phyloP scores from a whole-genome alignment of 352 stramenopile species.

The Phytophthora sp. region DNA sequence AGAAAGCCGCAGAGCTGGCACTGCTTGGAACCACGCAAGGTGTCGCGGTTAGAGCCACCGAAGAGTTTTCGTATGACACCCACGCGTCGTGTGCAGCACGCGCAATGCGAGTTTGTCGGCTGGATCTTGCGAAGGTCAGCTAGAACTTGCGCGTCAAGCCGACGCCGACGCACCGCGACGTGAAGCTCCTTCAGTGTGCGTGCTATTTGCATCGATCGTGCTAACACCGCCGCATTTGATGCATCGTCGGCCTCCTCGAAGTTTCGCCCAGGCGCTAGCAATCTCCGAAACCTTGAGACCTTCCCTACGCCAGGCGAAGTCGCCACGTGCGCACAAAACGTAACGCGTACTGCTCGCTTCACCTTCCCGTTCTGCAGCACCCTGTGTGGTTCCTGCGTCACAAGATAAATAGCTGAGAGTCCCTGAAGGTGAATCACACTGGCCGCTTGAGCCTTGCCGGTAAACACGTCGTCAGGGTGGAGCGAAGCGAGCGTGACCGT shows the following conservation, averaged over 20 bases:
- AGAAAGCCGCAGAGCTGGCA: constrained; percentile 68
- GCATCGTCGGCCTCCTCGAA: constrained; percentile 28
- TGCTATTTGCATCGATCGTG: constrained; percentile 24
- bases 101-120: constrained; percentile 33
- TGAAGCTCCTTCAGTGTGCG: constrained; percentile 24
- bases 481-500: constrained; percentile 46
- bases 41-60: constrained; percentile 4
- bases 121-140: constrained; percentile 35
- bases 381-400: constrained; percentile 25
- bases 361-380: constrained; percentile 14
- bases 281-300: constrained; percentile 19
- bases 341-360: constrained; percentile 39
- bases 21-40: constrained; percentile 36
- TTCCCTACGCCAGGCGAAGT: constrained; percentile 2
- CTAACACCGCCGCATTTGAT: constrained; percentile 27
- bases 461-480: constrained; percentile 47
- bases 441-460: constrained; percentile 45
- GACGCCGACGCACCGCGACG: constrained; percentile 32
- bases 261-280: constrained; percentile 14
- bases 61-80: constrained; percentile 31
- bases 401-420: constrained; percentile 37
- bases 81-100: constrained; percentile 41
- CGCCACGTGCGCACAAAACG: constrained; percentile 42
- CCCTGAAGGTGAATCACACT: constrained; percentile 40
- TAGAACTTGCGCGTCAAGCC: constrained; percentile 45